Evolutionary conservation across 176 grass and related monocot genomes (phyloP).

Genomic region (Triticum turgidum): DNA sequence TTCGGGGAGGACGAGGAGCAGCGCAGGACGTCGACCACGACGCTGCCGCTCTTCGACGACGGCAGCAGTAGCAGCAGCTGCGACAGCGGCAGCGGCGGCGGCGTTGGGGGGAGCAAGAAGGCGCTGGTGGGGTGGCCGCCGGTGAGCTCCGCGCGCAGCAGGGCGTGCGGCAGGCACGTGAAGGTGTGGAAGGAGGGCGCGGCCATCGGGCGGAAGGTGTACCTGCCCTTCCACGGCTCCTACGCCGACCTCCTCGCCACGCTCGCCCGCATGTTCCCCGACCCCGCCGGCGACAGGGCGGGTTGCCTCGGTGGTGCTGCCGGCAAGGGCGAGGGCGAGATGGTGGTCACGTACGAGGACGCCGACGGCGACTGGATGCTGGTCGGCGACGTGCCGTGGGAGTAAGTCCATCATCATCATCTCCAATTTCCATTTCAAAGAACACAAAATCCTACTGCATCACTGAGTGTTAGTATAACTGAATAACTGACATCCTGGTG

Average conservation of each 20-base stretch:
- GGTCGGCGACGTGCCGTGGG: conserved; percentile 90
- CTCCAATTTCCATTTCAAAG: too few species aligned
- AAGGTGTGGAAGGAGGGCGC: conserved; percentile 92
- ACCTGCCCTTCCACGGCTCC: conserved; percentile 61
- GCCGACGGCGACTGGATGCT: conserved; percentile 94
- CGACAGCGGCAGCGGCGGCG: neutral
- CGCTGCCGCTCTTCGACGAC: conserved; percentile 69
- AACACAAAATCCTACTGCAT: too few species aligned
- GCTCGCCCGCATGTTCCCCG: conserved; percentile 73
- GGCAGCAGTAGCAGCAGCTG: conserved; percentile 26
- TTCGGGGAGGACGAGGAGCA: neutral
- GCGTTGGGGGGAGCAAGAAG: neutral
- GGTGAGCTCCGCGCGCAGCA: conserved; percentile 52
- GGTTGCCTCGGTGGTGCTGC: neutral
- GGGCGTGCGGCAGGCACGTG: conserved; percentile 48
- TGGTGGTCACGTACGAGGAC: conserved; percentile 70
- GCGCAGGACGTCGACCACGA: neutral
- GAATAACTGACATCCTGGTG: neutral
- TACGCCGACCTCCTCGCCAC: conserved; percentile 70
- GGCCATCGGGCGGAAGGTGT: conserved; percentile 85
- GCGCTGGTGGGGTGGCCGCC: conserved; percentile 84
- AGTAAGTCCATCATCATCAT: conserved; percentile 50
- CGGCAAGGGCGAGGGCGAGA: neutral
- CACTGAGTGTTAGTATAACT: neutral
- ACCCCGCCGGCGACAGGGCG: neutral